Evolutionary conservation across 1,139 yeast species (phyloP), one percentile per base, ranked within the genome.

Genomic region (Yamadazyma taylorii): DNA sequence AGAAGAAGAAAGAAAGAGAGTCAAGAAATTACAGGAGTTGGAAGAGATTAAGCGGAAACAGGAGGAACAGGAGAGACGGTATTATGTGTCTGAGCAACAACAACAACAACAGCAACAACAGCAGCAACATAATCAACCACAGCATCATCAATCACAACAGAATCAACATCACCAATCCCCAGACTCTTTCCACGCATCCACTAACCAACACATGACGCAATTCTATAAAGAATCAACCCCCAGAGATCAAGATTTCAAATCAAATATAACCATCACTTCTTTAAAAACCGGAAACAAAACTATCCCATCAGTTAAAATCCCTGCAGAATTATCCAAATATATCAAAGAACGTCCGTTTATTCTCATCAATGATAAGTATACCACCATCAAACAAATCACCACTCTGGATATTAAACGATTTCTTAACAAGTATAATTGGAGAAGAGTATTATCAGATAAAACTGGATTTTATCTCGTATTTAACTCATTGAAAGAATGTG

Each of bases 391-490:
- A 34, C 64, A 68, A 39, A 69, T 80, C 1, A 64, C 74, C 10
- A 66, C 80, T 1, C 73, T 68, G 38, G 86, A 80, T 45, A 56
- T 83, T 33, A 77, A 80, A 48, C 66, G 72, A 24, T 62, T 65
- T 8, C 61, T 83, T 28, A 69, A 66, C 15, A 75, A 63, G 39
- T 83, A 84, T 50, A 78, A 74, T 39, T 83, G 89, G 82, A 74
- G 79, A 0, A 66, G 86, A 41, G 76, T 86, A 2, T 54, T 84
- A 34, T 70, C 78, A 3, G 90, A 84, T 46, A 62, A 65, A 25
- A 57, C 73, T 4, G 96, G 96, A 0, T 81, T 83, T 47, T 88
- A 75, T 52, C 67, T 87, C 31, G 80, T 85, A 1, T 88, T 88
- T 58, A 79, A 79, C 50, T 69, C 79, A 24, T 57, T 78, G 16